phyloP scores from a whole-genome alignment of 306 rosid genomes.

The Lathyrus tuberosus region DNA sequence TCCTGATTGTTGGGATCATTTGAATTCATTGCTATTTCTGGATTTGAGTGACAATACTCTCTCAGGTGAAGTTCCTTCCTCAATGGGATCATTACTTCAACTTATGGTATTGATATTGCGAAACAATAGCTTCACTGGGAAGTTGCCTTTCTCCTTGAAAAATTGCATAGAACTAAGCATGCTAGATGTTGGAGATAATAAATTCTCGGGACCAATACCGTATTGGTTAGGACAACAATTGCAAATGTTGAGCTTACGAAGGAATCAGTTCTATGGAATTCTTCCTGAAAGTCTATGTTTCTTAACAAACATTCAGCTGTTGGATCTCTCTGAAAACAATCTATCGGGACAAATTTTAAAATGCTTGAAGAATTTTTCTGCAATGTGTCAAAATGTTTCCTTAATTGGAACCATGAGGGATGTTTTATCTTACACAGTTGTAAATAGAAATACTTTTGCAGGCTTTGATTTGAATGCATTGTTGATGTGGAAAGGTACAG shows the following conservation, averaged over 20 bases:
- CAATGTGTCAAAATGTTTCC: background rate
- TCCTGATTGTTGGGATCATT: constrained; percentile 24
- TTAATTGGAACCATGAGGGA: background rate
- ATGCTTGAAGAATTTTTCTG: constrained; percentile 8
- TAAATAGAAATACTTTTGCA: too few species aligned
- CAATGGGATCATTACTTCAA: background rate
- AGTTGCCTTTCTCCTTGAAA: background rate
- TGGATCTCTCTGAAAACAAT: constrained; percentile 18
- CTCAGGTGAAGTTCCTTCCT: background rate
- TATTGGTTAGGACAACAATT: constrained; percentile 24
- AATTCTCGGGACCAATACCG: background rate
- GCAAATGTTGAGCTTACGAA: constrained; percentile 17
- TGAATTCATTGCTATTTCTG: background rate
- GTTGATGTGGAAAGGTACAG: constrained; percentile 26
- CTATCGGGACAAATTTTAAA: background rate
- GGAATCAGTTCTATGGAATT: background rate
- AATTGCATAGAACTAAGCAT: background rate
- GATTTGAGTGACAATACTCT: constrained; percentile 27
- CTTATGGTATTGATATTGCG: constrained; percentile 2
- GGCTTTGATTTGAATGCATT: background rate
- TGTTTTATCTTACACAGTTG: too few species aligned
- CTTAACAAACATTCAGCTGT: background rate
- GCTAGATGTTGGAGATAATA: constrained; percentile 23
- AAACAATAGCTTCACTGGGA: constrained; percentile 5
- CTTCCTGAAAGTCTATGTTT: background rate